phyloP scores from a whole-genome alignment of 306 rosid genomes.

The Acacia confusa region DNA sequence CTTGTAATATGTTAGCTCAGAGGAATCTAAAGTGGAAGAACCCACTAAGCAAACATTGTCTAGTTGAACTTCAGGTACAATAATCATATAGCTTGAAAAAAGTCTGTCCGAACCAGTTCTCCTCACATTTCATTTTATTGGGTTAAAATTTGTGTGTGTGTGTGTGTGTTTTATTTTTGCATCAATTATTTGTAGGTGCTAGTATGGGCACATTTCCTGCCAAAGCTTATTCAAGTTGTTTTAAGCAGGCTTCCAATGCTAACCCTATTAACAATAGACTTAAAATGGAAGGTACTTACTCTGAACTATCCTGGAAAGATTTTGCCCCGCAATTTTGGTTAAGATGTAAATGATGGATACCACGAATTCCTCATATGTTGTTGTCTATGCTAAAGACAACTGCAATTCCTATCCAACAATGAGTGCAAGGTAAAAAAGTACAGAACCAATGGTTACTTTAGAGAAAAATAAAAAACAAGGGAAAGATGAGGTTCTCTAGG shows the following conservation, averaged over 20 bases:
- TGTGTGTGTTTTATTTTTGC: too few relatives aligned
- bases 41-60: slow-evolving; percentile 42
- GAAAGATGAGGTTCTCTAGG: background rate
- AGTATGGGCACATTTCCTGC: slow-evolving; percentile 41
- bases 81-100: slow-evolving; percentile 25
- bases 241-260: slow-evolving; percentile 53
- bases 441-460: background rate
- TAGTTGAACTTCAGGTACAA: slow-evolving; percentile 60
- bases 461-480: background rate
- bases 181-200: background rate
- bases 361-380: background rate
- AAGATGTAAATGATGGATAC: background rate
- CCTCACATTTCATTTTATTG: slow-evolving; percentile 10
- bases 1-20: slow-evolving; percentile 47
- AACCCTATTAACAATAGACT: slow-evolving; percentile 47
- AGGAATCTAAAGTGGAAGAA: slow-evolving; percentile 52
- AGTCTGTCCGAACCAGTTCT: slow-evolving; percentile 16
- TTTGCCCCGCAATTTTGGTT: slow-evolving; percentile 5
- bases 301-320: slow-evolving; percentile 18
- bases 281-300: slow-evolving; percentile 68
- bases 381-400: background rate
- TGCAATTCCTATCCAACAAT: background rate
- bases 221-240: slow-evolving; percentile 49
- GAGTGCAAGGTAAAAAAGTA: background rate
- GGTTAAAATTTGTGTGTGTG: slow-evolving; percentile 18